Percentiles rank a stretch among this genome's conserved stretches.
phyloP scores from a whole-genome alignment of 1,284 basidiomycete species.

The Cutaneotrichosporon daszewskae region DNA sequence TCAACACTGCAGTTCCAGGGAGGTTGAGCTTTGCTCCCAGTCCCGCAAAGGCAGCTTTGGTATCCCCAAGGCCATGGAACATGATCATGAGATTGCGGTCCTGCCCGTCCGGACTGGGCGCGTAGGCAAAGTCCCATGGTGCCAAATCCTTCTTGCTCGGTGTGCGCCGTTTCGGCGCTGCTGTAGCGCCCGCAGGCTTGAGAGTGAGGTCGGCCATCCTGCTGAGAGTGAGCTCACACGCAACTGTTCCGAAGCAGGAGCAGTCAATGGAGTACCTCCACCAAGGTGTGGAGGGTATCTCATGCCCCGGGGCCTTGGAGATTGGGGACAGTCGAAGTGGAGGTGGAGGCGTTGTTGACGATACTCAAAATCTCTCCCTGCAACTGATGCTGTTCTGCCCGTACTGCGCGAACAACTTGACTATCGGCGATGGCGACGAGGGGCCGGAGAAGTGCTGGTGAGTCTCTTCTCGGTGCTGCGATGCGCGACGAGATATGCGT shows the following conservation, averaged over 20 bases:
- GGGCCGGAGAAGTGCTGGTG: constrained; percentile 43
- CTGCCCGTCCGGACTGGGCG: constrained; percentile 57
- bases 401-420: constrained; percentile 85
- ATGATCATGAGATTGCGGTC: constrained; percentile 82
- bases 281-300: too few species aligned
- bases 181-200: too few species aligned
- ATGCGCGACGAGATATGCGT: background rate
- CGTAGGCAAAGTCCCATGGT: constrained; percentile 39
- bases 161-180: too few species aligned
- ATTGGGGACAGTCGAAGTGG: too few species aligned
- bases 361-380: too few species aligned
- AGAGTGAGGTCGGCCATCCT: too few species aligned
- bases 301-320: too few species aligned
- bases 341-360: too few species aligned
- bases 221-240: too few species aligned
- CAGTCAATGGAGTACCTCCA: too few species aligned
- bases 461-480: constrained; percentile 8
- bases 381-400: constrained; percentile 96
- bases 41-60: constrained; percentile 65
- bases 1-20: constrained; percentile 77
- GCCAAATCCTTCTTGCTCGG: constrained; percentile 24
- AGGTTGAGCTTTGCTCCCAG: constrained; percentile 69
- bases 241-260: too few species aligned
- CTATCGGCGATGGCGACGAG: constrained; percentile 54
- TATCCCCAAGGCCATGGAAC: constrained; percentile 83